Evolutionary conservation across 2,329 filamentous ascomycete species (phyloP), one percentile per base, ranked within the genome.

Genomic region (Trichoderma citrinoviride): DNA sequence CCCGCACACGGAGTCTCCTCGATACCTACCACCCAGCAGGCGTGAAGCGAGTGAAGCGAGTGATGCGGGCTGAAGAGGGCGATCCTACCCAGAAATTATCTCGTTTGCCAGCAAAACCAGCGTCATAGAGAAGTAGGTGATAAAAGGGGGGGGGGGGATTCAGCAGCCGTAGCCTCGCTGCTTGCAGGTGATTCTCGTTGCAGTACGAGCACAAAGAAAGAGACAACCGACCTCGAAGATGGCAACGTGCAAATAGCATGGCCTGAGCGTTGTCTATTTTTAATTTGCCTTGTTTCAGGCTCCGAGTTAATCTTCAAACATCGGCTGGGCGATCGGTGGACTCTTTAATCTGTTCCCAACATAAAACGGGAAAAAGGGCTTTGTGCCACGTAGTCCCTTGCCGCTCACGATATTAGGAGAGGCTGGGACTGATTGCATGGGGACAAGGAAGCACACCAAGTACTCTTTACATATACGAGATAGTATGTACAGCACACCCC

Each of bases 371-470:
- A 49, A 49, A 43, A 63, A 41, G 40, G 49, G 40, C 43, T 61
- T 53, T 53, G 33, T 61, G 58, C 47, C 58, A 61, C 58, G 58
- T 61, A 61, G 37, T 54, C 49, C 58, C 58, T 61, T 63, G 61
- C 49, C 27, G 33, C 44, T 46, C 41, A 54, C 41, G 50, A 44
- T 47, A 63, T 56, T 55, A 63, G 40, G 33, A 53, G 61, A 63
- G 52, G 61, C 61, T 63, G 61, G 56, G 61, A 56, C 61, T 53
- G 61, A 53, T 63, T 63, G 33, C 56, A 60, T 50, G 44, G 44
- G 56, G 56, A 46, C 29, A 47, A n/a, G n/a, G n/a, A n/a, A n/a
- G n/a, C n/a, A n/a, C n/a, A n/a, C n/a, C n/a, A n/a, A n/a, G n/a
- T n/a, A n/a, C n/a, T n/a, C n/a, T n/a, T n/a, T n/a, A n/a, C n/a